Percentiles rank a stretch among this genome's conserved stretches.
phyloP scores from a whole-genome alignment of 305 asterid species.

The Fraxinus ornus region DNA sequence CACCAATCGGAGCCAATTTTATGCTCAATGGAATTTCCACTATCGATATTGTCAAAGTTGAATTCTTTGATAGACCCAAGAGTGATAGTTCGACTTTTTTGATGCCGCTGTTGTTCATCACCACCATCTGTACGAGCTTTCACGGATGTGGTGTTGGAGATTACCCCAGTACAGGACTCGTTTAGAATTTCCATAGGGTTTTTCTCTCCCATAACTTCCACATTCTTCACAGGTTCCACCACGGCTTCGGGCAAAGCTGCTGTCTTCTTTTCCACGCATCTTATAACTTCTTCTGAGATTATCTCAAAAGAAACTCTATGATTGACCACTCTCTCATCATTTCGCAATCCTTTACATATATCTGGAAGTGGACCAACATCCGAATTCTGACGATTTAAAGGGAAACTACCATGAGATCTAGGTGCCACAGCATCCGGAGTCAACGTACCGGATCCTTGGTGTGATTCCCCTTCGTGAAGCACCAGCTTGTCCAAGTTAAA shows the following conservation, averaged over 20 bases:
- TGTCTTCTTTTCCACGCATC: constrained; percentile 63
- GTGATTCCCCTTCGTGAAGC: constrained; percentile 59
- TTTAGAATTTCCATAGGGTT: constrained; percentile 23
- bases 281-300: constrained; percentile 52
- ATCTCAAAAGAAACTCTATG: constrained; percentile 83
- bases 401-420: constrained; percentile 27
- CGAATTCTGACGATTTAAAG: constrained; percentile 46
- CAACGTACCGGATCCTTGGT: constrained; percentile 63
- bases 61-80: constrained; percentile 84
- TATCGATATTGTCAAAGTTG: constrained; percentile 66
- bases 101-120: constrained; percentile 32
- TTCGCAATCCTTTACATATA: constrained; percentile 27
- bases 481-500: constrained; percentile 68
- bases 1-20: constrained; percentile 67
- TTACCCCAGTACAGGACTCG: constrained; percentile 28
- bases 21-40: constrained; percentile 40
- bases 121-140: constrained; percentile 38
- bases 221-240: constrained; percentile 31
- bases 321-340: constrained; percentile 37
- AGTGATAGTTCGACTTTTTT: constrained; percentile 58
- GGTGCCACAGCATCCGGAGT: constrained; percentile 62
- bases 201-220: constrained; percentile 26
- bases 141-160: constrained; percentile 25
- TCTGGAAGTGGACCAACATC: constrained; percentile 44
- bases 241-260: constrained; percentile 27